Evolutionary conservation across 768 basidiomycete genomes (phyloP), one percentile per base, ranked within the genome.

Genomic region (Tremella fuciformis): DNA sequence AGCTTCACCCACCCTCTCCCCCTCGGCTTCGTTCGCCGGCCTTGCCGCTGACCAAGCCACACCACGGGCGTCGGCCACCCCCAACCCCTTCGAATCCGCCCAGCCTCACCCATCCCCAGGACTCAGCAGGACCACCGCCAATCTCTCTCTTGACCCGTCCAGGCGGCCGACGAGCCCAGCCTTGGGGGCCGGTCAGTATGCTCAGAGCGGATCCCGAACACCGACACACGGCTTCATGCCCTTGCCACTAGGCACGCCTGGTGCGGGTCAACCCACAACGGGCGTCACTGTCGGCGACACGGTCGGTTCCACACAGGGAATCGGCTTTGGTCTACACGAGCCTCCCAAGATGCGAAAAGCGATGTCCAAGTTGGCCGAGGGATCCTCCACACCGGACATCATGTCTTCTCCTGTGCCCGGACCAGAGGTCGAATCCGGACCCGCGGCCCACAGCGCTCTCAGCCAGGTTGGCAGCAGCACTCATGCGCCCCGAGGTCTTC

Each of bases 401-500:
- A 38, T 39, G 13, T 22, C 47, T 9, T n/a, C 40, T 19, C 34
- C 50, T 19, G 42, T 22, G 8, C n/a, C 42, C 21, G 53, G 34
- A 7, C 26, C 57, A 7, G 41, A 44, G 18, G 19, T 21, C 26
- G 48, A 49, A 40, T 47, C 54, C 13, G 19, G 29, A 11, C 9
- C 25, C 50, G 18, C 38, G 18, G 42, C 53, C 15, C 38, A 25
- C 9, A 40, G 53, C 40, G 38, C 13, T 26, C n/a, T 24, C 37
- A n/a, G 18, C 9, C 39, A 40, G 40, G 21, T 13, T 18, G 53
- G 53, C 22, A 19, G 21, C 53, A 25, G 13, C 22, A 9, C 13
- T 15, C 53, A 54, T 34, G 40, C 73, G 2, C 74, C 78, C 15
- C 62, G 76, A 37, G 81, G 81, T 46, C 91, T 92, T 78, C 87